Base-by-base conservation (phyloP, 345 rosid species). In the Ailanthus altissimus region DNA sequence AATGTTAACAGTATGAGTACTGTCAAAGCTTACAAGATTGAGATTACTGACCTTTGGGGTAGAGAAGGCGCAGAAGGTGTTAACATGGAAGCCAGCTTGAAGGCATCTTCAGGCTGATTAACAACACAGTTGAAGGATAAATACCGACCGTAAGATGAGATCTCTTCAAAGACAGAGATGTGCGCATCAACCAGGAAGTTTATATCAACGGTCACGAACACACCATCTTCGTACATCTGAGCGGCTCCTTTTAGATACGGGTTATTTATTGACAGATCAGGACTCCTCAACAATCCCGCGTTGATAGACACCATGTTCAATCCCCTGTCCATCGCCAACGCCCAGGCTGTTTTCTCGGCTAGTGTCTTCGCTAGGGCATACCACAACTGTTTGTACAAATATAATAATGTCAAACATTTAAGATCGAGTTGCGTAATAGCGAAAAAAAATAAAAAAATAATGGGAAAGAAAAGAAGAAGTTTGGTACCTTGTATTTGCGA, bases 301-400 rank as follows among this genome's bases (percentile, higher is more conserved):
- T 88, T 88, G 6, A 88, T 46, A 28, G 83, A 64, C 40, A 88
- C 91, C 88, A 88, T 85, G 73, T 76, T 81, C 45, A 86, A 73
- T 10, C 81, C 88, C 12, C 91, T 81, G 78, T 88, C 91, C 89
- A 88, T 88, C 20, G 91, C 91, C 72, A 88, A 58, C 0, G 91
- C 89, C 91, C 89, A 88, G 5, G 91, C 89, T 18, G 88, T 79
- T 75, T 83, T 86, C 89, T 88, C 91, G 2, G 89, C 81, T 16
- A 84, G 75, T 1, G 91, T 78, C 72, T 88, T 88, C 20, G 91
- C 86, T 45, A 86, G 62, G 0, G 83, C 89, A 47, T 88, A 83
- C 91, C 89, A 88, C 42, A 88, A 67, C 91, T 88, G 86, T 6
- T 13, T 2, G 8, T 9, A 51, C 38, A 32, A 32, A 32, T 32